phyloP scores from a whole-genome alignment of 306 rosid species.

The Cicer cuneatum region DNA sequence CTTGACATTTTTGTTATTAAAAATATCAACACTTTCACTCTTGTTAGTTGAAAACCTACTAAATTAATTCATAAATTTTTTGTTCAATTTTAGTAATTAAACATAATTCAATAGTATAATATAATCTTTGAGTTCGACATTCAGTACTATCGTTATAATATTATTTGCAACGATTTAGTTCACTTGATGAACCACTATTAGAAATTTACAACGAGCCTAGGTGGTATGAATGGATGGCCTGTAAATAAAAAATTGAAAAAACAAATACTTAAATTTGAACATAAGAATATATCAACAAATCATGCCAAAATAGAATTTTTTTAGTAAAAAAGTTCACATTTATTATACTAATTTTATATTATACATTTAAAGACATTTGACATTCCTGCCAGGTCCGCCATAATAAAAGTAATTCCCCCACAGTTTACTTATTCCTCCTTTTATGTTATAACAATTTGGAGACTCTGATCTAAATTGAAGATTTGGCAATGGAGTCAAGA shows the following conservation, averaged over 20 bases:
- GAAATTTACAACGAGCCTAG: slow-evolving; percentile 57
- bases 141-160: no score
- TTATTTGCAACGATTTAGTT: no score
- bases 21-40: no score
- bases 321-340: slow-evolving; percentile 12
- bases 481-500: slow-evolving; percentile 67
- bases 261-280: slow-evolving; percentile 39
- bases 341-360: slow-evolving; percentile 21
- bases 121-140: no score
- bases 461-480: slow-evolving; percentile 69
- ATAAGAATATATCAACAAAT: slow-evolving; percentile 49
- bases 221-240: slow-evolving; percentile 47
- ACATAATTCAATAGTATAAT: no score
- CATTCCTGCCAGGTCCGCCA: slow-evolving; percentile 94
- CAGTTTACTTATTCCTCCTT: slow-evolving; percentile 68
- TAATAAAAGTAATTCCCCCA: slow-evolving; percentile 93
- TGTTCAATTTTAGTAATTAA: no score
- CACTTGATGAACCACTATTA: neutral
- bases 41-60: no score
- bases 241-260: slow-evolving; percentile 27
- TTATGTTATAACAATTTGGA: slow-evolving; percentile 85
- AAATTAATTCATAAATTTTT: no score
- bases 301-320: slow-evolving; percentile 27
- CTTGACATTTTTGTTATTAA: no score
- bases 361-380: slow-evolving; percentile 63